Evolutionary conservation across 371 early-diverging fungal genomes (phyloP), one percentile per base, ranked within the genome.

Genomic region (Mucor lusitanicus): DNA sequence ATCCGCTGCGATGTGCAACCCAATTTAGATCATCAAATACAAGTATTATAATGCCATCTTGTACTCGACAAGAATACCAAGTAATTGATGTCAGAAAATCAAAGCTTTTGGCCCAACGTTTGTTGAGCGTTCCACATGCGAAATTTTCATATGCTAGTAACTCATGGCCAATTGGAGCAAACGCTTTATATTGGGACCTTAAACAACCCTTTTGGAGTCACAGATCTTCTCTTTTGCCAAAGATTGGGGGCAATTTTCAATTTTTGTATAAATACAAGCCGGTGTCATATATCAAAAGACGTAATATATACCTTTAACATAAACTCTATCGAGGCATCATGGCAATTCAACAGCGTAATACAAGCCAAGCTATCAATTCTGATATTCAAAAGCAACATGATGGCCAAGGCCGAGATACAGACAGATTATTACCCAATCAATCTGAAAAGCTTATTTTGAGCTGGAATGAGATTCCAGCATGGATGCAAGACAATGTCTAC

Each of bases 401-500:
- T 28, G 42, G 25, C 17, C 21, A 46, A 8, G 17, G 30, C 8
- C 53, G 62, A 37, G 70, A 70, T 21, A 65, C 66, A 4, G 63
- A 65, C 28, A 57, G 48, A 11, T 56, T 71, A 15, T 40, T 67
- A 27, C 46, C 53, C 17, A 56, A 53, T 13, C 21, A 63, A 30
- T n/a, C 57, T 58, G 17, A 46, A 9, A 72, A 68, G 46, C 32
- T 42, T 25, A 35, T 65, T 9, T 44, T 72, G 3, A 40, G 33
- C 39, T 77, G 73, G 72, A 50, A 74, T 28, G 91, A 92, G 55
- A 76, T 90, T 48, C 93, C 94, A 3, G 61, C 62, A 23, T 93
- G 93, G 93, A 87, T 92, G 88, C 86, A 85, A 30, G 93, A 92
- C 72, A 93, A 75, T 55, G 69, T 66, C 0, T 84, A 76, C 65